Base-by-base conservation (phyloP, 2,329 filamentous ascomycete species). In the Aspergillus sp. region DNA sequence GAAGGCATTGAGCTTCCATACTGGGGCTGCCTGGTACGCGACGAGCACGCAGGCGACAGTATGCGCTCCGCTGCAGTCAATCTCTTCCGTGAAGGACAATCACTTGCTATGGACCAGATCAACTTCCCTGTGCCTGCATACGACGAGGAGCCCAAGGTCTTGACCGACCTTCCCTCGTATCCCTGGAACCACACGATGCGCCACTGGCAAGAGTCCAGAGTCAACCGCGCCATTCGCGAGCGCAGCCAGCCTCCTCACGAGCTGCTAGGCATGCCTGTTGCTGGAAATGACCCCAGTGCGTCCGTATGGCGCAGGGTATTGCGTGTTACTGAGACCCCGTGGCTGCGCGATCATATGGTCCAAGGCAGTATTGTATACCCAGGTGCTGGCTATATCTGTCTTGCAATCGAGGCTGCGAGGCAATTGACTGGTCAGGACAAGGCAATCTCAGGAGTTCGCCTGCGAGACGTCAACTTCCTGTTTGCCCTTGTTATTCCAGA, bases 271-370 rank as follows among this genome's bases (percentile, higher is more conserved):
- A 37, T 27, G 17, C 19, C 17, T 3, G 15, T 15, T 9, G 48
- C 54, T 40, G 17, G 39, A 49, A 3, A 17, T 37, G n/a, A 56
- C 17, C 19, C 49, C 22, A 3, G 44, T 7, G 66, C 67, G 42
- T 67, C 71, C 0, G 61, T 57, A 24, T 75, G 68, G 67, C 53
- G 65, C 11, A 70, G 70, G 19, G 27, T 66, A 15, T 37, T 75
- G 9, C 58, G 59, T 3, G 24, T 67, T 4, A 44, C 57, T 0
- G 68, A 73, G 39, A 37, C 69, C 0, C 64, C 69, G 1, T 76
- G 73, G 74, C 47, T 77, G 8, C 47, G 44, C 7, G 69, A 67
- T 20, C 74, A 77, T 54, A 48, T 61, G 13, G 51, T 77, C 5
- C 63, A 69, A 17, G 63, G 59, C 6, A 62, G 67, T 19, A 64